phyloP scores from a whole-genome alignment of 148 eudicot species.

The Drosera capensis region DNA sequence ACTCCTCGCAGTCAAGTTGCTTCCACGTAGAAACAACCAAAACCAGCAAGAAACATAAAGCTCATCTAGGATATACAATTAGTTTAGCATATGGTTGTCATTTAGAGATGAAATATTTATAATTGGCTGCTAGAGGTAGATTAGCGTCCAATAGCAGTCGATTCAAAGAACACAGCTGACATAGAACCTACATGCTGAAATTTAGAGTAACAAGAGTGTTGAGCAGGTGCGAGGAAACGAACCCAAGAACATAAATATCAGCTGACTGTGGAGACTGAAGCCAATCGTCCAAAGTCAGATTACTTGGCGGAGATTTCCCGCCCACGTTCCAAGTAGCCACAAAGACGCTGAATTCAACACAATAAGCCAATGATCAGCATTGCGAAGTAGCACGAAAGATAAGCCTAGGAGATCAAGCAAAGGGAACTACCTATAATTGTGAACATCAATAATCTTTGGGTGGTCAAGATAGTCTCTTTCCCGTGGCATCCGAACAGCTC shows the following conservation, averaged over 20 bases:
- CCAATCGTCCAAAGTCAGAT: slow-evolving; percentile 70
- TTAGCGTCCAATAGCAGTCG: no score
- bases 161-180: no score
- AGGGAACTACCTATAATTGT: slow-evolving; percentile 56
- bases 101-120: no score
- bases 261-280: slow-evolving; percentile 82
- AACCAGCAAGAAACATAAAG: not conserved
- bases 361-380: not conserved
- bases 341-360: slow-evolving; percentile 33
- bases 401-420: not conserved
- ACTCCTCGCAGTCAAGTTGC: no score
- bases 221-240: no score
- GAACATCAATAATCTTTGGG: slow-evolving; percentile 75
- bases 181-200: no score
- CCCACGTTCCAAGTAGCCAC: no score
- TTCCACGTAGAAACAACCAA: not conserved
- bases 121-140: no score
- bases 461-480: slow-evolving; percentile 58
- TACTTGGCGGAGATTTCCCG: slow-evolving; percentile 68
- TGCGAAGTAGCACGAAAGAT: not conserved
- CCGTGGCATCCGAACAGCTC: slow-evolving; percentile 29
- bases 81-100: no score
- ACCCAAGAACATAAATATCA: slow-evolving; percentile 89
- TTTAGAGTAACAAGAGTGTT: no score
- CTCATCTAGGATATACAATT: no score